Base-by-base conservation (phyloP, 2,329 filamentous ascomycete species). In the Aschersonia sp. region DNA sequence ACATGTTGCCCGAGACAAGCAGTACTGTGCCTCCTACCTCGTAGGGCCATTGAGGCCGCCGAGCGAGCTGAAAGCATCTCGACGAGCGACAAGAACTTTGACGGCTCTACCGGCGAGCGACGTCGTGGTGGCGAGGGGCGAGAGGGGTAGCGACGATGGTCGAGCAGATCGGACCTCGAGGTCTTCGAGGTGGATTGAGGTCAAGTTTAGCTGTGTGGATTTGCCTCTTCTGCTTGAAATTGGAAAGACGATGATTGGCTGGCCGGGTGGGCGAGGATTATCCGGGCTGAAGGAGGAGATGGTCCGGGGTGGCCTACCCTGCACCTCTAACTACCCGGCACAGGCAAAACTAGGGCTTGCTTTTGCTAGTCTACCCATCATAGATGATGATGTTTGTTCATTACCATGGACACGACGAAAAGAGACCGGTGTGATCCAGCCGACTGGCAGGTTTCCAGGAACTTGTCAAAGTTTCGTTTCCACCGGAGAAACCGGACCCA, bases 21-120 rank as follows among this genome's bases (percentile, higher is more conserved):
- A 9, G 42, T 11, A 9, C 4, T n/a, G 22, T n/a, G 41, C 11
- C 4, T 43, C 55, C 49, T 52, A 75, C 72, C 69, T 70, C 72
- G 68, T 55, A 75, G 63, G 57, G 71, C 69, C 66, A 73, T 67
- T 56, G 71, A 66, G 64, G 68, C 70, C 59, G 69, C 68, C 56
- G 69, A 70, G 64, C 72, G 70, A 60, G 69, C 62, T 50, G 70
- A 68, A 50, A 65, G 63, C 53, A 73, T 62, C 71, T 14, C 4
- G 6, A 30, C 9, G 32, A 31, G 30, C 5, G 8, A 31, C 33
- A 40, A 11, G 29, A 30, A 9, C 1, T 11, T n/a, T 14, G 5
- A 14, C 10, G 9, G 11, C 40, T 5, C 9, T 42, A 11, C 2
- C n/a, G 10, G 14, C 11, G 11, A 7, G 10, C 9, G 40, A 42